Conservation (phyloP, 2,329 filamentous ascomycete species). For the Sporothrix brasiliensis region DNA sequence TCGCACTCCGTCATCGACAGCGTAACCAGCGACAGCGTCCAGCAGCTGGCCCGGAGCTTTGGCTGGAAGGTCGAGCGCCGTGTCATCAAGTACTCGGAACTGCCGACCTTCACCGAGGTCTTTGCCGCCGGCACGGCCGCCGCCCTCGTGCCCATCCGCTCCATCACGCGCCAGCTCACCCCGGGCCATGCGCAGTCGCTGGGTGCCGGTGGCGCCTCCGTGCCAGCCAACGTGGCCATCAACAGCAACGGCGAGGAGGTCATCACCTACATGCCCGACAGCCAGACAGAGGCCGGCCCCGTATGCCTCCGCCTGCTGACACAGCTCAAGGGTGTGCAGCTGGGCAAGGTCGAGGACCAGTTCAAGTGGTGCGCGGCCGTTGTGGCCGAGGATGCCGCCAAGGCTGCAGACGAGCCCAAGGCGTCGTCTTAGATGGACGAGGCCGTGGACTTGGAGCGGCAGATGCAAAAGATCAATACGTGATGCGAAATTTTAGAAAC, state of each 20-base stretch:
- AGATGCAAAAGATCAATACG: no score
- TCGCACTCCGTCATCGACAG: slow-evolving; percentile 85
- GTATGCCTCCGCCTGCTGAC: slow-evolving; percentile 71
- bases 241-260: slow-evolving; percentile 51
- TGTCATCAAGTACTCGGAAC: slow-evolving; percentile 65
- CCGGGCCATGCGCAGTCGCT: slow-evolving; percentile 48
- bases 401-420: slow-evolving; percentile 37
- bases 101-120: slow-evolving; percentile 67
- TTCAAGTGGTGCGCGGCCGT: slow-evolving; percentile 70
- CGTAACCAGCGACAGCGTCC: slow-evolving; percentile 79
- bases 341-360: slow-evolving; percentile 73
- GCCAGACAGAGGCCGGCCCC: slow-evolving; percentile 70
- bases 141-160: slow-evolving; percentile 86
- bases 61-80: slow-evolving; percentile 85
- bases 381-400: slow-evolving; percentile 49
- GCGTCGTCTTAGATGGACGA: neutral
- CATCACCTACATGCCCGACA: slow-evolving; percentile 57
- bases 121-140: slow-evolving; percentile 92
- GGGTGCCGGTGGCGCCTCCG: slow-evolving; percentile 39
- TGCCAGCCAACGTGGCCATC: slow-evolving; percentile 46
- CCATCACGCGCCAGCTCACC: slow-evolving; percentile 70
- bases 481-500: neutral
- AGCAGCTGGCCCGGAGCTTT: slow-evolving; percentile 72
- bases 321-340: slow-evolving; percentile 82
- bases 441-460: neutral